A percentile compares a stretch with the other conserved stretches of the same genome.
phyloP scores from a whole-genome alignment of 495 filamentous ascomycete species.

The Penicillium ucsense region DNA sequence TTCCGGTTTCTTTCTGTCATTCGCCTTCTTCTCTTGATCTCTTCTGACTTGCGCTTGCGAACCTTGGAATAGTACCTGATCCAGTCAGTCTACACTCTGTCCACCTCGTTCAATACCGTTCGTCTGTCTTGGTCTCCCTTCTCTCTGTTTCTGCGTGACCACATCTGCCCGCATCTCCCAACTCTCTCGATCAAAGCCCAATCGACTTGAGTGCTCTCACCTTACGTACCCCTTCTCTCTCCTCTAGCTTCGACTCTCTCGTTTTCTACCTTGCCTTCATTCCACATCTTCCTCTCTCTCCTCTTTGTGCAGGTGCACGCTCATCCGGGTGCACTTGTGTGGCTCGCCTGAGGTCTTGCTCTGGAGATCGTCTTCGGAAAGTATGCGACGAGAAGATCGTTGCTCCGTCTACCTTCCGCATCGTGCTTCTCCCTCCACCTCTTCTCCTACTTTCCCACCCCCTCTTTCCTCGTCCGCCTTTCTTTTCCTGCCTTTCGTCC shows the following conservation, averaged over 20 bases:
- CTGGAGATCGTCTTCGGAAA: too few species aligned
- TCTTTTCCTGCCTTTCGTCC: too few species aligned
- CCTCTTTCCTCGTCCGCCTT: too few species aligned
- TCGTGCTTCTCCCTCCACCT: too few species aligned
- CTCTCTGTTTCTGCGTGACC: slow-evolving; percentile 9
- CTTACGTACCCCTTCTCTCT: background rate
- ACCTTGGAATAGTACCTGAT: slow-evolving; percentile 27
- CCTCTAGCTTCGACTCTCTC: background rate
- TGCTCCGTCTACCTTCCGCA: too few species aligned
- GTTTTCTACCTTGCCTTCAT: slow-evolving; percentile 1
- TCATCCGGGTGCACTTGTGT: too few species aligned
- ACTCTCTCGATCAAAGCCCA: slow-evolving; percentile 2
- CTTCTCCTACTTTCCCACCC: too few species aligned
- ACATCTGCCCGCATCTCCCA: slow-evolving; percentile 9
- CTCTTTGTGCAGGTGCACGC: slow-evolving; percentile 5
- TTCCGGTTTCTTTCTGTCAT: slow-evolving; percentile 21
- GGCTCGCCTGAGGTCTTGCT: too few species aligned
- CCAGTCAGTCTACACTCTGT: slow-evolving; percentile 17
- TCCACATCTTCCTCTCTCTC: slow-evolving; percentile 1
- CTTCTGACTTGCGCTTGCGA: slow-evolving; percentile 29
- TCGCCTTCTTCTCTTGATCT: slow-evolving; percentile 7
- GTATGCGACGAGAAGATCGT: too few species aligned
- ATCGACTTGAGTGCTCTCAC: slow-evolving; percentile 5
- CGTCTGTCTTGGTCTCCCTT: slow-evolving; percentile 10
- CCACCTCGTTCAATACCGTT: slow-evolving; percentile 9